phyloP scores from a whole-genome alignment of 768 basidiomycete genomes.

The Kwoniella dejecticola region DNA sequence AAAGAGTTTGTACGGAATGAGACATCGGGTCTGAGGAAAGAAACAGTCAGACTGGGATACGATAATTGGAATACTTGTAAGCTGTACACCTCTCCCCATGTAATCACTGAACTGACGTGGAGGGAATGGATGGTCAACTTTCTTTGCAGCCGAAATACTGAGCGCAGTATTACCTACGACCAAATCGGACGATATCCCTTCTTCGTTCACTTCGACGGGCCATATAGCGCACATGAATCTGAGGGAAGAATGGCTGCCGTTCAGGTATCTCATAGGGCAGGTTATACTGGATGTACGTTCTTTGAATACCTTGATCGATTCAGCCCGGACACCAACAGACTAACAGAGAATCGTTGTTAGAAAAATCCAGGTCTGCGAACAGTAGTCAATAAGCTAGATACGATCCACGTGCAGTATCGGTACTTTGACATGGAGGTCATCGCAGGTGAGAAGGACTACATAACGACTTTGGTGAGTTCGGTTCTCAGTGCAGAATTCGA shows the following conservation, averaged over 20 bases:
- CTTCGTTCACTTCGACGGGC: slow-evolving; percentile 82
- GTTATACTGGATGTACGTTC: slow-evolving; percentile 80
- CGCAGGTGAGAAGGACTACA: slow-evolving; percentile 82
- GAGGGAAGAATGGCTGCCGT: slow-evolving; percentile 84
- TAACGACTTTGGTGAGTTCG: slow-evolving; percentile 79
- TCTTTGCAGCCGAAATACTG: slow-evolving; percentile 66
- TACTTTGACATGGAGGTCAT: slow-evolving; percentile 96
- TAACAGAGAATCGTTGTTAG: slow-evolving; percentile 56
- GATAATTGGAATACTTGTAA: slow-evolving; percentile 85
- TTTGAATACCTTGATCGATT: too few species aligned
- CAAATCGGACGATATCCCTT: slow-evolving; percentile 74
- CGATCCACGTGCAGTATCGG: slow-evolving; percentile 80
- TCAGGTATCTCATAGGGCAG: slow-evolving; percentile 86
- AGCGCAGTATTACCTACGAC: slow-evolving; percentile 77
- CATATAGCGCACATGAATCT: slow-evolving; percentile 95
- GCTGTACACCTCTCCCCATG: slow-evolving; percentile 16
- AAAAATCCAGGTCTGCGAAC: slow-evolving; percentile 83
- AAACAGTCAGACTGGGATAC: slow-evolving; percentile 72
- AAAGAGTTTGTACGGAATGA: slow-evolving; percentile 64
- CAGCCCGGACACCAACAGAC: background rate
- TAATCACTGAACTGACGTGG: background rate
- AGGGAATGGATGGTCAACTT: background rate
- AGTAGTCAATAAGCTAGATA: slow-evolving; percentile 92
- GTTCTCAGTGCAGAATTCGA: background rate
- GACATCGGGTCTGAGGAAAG: slow-evolving; percentile 62